Evolutionary conservation across 1,284 basidiomycete species (phyloP).

Genomic region (Irpex sp.): DNA sequence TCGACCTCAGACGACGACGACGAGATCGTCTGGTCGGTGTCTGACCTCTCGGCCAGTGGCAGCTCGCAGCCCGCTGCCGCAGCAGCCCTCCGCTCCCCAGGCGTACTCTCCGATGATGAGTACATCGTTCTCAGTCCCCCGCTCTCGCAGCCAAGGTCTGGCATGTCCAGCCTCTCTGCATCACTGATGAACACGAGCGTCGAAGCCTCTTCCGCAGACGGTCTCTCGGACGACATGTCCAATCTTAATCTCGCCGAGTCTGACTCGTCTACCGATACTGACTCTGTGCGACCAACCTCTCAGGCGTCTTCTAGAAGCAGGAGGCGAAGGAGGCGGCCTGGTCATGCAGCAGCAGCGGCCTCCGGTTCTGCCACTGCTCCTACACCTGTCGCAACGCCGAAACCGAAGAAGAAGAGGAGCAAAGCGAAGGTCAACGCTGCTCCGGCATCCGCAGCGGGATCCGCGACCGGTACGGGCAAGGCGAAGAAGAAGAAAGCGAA

Average conservation of each 20-base stretch:
- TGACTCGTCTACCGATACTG: background rate
- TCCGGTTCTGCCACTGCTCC: background rate
- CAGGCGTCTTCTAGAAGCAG: slow-evolving; percentile 2
- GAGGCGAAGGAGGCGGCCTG: background rate
- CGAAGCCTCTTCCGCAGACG: slow-evolving; percentile 7
- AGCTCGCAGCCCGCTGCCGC: slow-evolving; percentile 17
- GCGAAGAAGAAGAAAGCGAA: slow-evolving; percentile 7
- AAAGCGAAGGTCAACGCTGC: slow-evolving; percentile 11
- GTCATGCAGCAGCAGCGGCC: background rate
- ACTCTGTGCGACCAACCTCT: slow-evolving; percentile 6
- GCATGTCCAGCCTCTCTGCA: background rate
- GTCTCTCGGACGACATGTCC: slow-evolving; percentile 9
- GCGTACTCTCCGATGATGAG: slow-evolving; percentile 28
- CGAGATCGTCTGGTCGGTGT: slow-evolving; percentile 52
- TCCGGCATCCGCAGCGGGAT: background rate
- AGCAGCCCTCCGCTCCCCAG: slow-evolving; percentile 20
- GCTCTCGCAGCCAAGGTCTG: background rate
- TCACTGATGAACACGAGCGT: background rate
- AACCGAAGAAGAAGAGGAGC: slow-evolving; percentile 4
- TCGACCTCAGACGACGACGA: slow-evolving; percentile 46
- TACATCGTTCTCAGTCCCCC: slow-evolving; percentile 27
- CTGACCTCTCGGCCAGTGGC: slow-evolving; percentile 25
- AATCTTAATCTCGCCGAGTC: slow-evolving; percentile 7
- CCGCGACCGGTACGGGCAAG: background rate
- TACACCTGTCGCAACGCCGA: background rate